A percentile compares a stretch with the other conserved stretches of the same genome.
These are phyloP conservation scores for Neurospora sp. DNA, from an alignment of 495 filamentous ascomycete genomes.

Conservation along the genomic window DNA sequence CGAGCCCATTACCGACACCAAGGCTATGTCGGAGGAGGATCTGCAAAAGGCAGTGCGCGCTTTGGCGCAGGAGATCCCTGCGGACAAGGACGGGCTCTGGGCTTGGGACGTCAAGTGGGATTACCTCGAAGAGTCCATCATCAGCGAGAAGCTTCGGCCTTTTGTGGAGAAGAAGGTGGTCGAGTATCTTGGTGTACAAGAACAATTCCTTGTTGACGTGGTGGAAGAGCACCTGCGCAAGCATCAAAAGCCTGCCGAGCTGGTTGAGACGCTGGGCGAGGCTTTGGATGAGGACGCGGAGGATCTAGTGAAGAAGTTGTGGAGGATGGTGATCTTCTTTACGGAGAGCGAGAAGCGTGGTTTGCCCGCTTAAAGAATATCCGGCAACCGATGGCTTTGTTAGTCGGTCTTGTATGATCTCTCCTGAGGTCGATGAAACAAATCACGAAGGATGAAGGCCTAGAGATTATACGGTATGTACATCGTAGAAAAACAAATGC, in stretches of 20 bases:
- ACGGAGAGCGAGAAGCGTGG: slow-evolving; percentile 92
- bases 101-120: slow-evolving; percentile 90
- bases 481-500: background rate
- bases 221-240: slow-evolving; percentile 81
- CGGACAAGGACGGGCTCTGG: slow-evolving; percentile 79
- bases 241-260: slow-evolving; percentile 61
- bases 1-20: slow-evolving; percentile 58
- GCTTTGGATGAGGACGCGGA: slow-evolving; percentile 93
- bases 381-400: background rate
- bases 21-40: slow-evolving; percentile 73
- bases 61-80: slow-evolving; percentile 82
- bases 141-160: slow-evolving; percentile 79
- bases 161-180: slow-evolving; percentile 98
- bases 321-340: slow-evolving; percentile 98
- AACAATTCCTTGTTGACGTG: slow-evolving; percentile 89
- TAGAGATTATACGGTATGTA: background rate
- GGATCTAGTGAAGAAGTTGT: slow-evolving; percentile 88
- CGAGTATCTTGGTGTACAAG: slow-evolving; percentile 91
- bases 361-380: slow-evolving; percentile 47
- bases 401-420: background rate
- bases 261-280: slow-evolving; percentile 80
- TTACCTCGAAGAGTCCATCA: slow-evolving; percentile 73
- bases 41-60: slow-evolving; percentile 66
- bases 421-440: background rate
- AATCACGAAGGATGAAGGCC: background rate